Evolutionary conservation across 1,284 basidiomycete genomes (phyloP), one percentile per base, ranked within the genome.

Genomic region (Bjerkandera adusta): DNA sequence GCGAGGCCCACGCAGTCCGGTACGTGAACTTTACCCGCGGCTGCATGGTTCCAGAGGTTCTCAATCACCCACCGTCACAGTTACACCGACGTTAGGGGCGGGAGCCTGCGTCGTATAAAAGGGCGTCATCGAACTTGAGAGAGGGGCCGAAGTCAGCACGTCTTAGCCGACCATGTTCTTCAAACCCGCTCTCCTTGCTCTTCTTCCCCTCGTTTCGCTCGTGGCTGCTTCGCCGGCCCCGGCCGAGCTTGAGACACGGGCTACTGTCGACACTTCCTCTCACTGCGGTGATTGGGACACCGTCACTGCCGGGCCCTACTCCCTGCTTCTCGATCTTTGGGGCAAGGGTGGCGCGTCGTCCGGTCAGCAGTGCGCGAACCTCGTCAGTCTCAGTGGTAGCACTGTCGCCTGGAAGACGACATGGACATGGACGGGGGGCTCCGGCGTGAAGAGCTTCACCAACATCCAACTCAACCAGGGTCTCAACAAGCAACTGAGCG

Each of bases 371-470:
- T 83, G 81, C 57, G 71, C 80, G n/a, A 61, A 68, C 25, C 52
- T 84, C 55, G 63, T 62, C 1, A 76, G 72, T 15, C 47, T 76
- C 51, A 68, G 62, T 44, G 78, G 72, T 1, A 67, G 55, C 21
- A 75, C 62, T 2, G 55, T 81, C 33, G 62, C 70, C 0, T 85
- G 82, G 82, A 68, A 60, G 57, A 78, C 71, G 27, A 70, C 58
- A 0, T 85, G 76, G 75, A 68, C 52, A 1, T 85, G 82, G 82
- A 57, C 49, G 1, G 80, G 77, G 25, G 76, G 71, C 5, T 63
- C 51, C 22, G 68, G 70, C 21, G 70, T 85, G 45, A 85, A 83
- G 70, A 83, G 76, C 57, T 85, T 73, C 64, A 70, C 79, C 30
- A 79, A 84, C 59, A 66, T 81, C 18, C 69, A 76, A 50, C 68